These are phyloP conservation scores for Kodamaea alishanica DNA, from an alignment of 1,139 yeast species.

Conservation along the genomic window DNA sequence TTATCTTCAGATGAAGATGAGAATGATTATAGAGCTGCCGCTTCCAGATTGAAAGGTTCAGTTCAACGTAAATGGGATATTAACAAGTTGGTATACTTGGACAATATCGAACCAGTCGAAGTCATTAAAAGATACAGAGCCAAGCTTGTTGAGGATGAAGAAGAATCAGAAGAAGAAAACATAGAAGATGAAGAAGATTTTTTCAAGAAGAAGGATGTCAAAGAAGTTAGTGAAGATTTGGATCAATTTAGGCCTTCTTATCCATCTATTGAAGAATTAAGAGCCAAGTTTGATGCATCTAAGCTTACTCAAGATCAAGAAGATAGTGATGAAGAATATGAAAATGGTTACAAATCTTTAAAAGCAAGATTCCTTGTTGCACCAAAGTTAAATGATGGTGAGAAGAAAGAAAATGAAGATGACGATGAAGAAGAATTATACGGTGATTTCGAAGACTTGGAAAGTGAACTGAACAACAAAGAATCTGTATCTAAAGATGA, in stretches of 20 bases:
- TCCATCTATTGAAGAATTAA: conserved; percentile 49
- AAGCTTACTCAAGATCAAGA: conserved; percentile 24
- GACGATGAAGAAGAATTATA: conserved; percentile 52
- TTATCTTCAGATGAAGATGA: conserved; percentile 43
- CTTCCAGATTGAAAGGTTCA: conserved; percentile 40
- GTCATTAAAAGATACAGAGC: conserved; percentile 74
- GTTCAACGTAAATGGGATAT: conserved; percentile 68
- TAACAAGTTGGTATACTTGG: conserved; percentile 73
- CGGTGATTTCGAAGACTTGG: conserved; percentile 82
- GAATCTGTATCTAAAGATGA: conserved; percentile 10
- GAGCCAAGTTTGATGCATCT: conserved; percentile 49
- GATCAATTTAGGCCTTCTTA: conserved; percentile 36
- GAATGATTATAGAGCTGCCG: conserved; percentile 38
- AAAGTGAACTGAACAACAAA: conserved; percentile 26
- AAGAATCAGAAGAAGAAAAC: conserved; percentile 49
- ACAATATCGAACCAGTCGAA: conserved; percentile 70
- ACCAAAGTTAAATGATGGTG: conserved; percentile 48
- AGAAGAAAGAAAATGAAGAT: conserved; percentile 33
- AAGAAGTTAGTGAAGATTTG: conserved; percentile 26
- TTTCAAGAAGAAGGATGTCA: conserved; percentile 50
- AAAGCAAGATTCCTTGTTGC: conserved; percentile 65
- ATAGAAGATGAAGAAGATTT: conserved; percentile 56
- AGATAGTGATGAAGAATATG: conserved; percentile 38
- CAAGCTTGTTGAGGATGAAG: conserved; percentile 42
- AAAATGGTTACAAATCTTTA: conserved; percentile 45